Evolutionary conservation across 192 early-diverging fungal species (phyloP), one percentile per base, ranked within the genome.

Genomic region (Entrophospora sp.): DNA sequence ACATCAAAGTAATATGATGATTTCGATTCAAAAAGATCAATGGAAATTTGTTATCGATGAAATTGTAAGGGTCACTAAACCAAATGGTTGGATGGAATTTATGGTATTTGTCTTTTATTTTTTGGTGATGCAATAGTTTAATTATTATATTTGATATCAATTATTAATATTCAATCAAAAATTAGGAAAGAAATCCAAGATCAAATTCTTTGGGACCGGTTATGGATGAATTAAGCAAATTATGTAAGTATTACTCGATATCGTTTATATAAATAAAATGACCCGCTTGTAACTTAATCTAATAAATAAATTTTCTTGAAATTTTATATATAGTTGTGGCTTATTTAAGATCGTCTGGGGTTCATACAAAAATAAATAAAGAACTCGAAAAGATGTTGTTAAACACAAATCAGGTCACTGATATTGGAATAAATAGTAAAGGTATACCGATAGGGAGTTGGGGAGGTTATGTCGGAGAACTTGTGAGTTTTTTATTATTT

Each of bases 31-130:
- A 22, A 14, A 35, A 34, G 22, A 20, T 59, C 22, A 10, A 16
- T 59, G n/a, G 34, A 13, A 5, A 18, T 18, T 37, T 37, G 32
- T 59, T 16, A 40, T 75, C 24, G 58, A 56, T 4, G 74, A 75
- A 35, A 32, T 72, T 37, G 58, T 75, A 27, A 34, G 74, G 46
- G 74, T 75, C 4, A 72, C 71, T 27, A 69, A 68, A 67, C 64
- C 58, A 35, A 48, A 25, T 18, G 74, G 74, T 13, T 75, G 71
- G 71, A 64, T 75, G n/a, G 74, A 75, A 31, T 69, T 75, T 56
- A 60, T 72, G 16, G 69, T 74, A 28, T 67, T 73, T 68, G n/a
- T n/a, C n/a, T n/a, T n/a, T n/a, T n/a, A n/a, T n/a, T n/a, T n/a
- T n/a, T n/a, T n/a, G n/a, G n/a, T n/a, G n/a, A n/a, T n/a, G n/a